These are phyloP conservation scores for Geotrichum klebahnii DNA, from an alignment of 1,139 yeast genomes.

Conservation along the genomic window DNA sequence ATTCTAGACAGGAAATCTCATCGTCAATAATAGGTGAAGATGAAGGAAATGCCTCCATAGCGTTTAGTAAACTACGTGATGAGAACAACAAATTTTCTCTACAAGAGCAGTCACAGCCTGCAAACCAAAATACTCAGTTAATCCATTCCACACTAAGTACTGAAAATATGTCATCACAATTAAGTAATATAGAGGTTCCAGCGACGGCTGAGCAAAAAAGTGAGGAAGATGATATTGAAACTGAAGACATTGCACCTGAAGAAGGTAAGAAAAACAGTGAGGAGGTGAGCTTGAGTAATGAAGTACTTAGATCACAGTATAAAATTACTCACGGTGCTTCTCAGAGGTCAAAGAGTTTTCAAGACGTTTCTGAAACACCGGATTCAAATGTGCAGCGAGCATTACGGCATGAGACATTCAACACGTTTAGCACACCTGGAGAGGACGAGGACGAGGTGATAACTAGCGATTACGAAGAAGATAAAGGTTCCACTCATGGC, in stretches of 20 bases:
- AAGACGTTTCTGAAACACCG: background rate
- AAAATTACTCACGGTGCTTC: background rate
- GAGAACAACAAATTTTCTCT: background rate
- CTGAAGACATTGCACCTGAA: background rate
- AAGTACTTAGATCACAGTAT: background rate
- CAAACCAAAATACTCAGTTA: background rate
- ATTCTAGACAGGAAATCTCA: background rate
- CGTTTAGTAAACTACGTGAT: background rate
- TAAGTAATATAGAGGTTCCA: conserved; percentile 9
- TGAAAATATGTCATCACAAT: background rate
- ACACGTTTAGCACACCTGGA: background rate
- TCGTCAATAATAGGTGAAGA: background rate
- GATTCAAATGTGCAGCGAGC: background rate
- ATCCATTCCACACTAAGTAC: background rate
- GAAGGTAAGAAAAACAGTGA: background rate
- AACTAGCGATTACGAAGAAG: conserved; percentile 24
- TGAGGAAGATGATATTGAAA: background rate
- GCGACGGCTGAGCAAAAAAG: conserved; percentile 13
- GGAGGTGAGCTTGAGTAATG: background rate
- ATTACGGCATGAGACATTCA: background rate
- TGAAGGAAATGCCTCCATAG: background rate
- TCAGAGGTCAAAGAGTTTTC: background rate
- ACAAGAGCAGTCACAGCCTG: background rate
- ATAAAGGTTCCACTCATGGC: background rate
- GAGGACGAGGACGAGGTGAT: conserved; percentile 22